Conservation (phyloP, 2,329 filamentous ascomycete genomes). For the Sclerotinia spermophila region DNA sequence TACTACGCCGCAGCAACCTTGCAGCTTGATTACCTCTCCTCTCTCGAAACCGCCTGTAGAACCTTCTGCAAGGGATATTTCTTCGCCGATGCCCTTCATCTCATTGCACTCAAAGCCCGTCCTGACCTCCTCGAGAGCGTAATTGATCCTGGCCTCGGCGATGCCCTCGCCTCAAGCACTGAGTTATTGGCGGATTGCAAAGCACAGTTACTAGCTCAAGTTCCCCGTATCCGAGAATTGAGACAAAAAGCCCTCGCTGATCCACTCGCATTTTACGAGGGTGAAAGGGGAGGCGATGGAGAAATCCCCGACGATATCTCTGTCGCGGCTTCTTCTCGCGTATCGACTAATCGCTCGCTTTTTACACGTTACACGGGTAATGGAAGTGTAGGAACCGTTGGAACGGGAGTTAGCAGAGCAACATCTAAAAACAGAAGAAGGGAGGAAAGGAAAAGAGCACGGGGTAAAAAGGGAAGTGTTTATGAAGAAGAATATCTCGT, state of each 20-base stretch:
- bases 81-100: slow-evolving; percentile 84
- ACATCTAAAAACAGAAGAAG: slow-evolving; percentile 83
- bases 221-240: slow-evolving; percentile 80
- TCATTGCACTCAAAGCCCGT: slow-evolving; percentile 58
- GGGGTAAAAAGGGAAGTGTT: slow-evolving; percentile 92
- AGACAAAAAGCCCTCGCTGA: slow-evolving; percentile 77
- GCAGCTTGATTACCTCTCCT: slow-evolving; percentile 74
- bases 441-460: slow-evolving; percentile 91
- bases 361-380: slow-evolving; percentile 90
- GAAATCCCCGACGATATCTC: slow-evolving; percentile 92
- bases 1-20: slow-evolving; percentile 76
- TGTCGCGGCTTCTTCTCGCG: slow-evolving; percentile 74
- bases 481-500: slow-evolving; percentile 98
- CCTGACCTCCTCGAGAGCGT: slow-evolving; percentile 59
- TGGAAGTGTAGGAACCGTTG: slow-evolving; percentile 52
- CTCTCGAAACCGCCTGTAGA: slow-evolving; percentile 66
- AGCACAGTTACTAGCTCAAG: slow-evolving; percentile 75
- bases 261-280: slow-evolving; percentile 84
- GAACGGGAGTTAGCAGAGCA: slow-evolving; percentile 69
- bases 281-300: slow-evolving; percentile 57
- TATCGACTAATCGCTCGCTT: slow-evolving; percentile 79
- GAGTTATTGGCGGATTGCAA: slow-evolving; percentile 94
- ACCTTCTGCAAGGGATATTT: slow-evolving; percentile 82
- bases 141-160: slow-evolving; percentile 75
- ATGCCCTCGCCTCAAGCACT: slow-evolving; percentile 76